Base-by-base conservation (phyloP, 257 asterid genomes). In the Nicotiana obtusifolia region DNA sequence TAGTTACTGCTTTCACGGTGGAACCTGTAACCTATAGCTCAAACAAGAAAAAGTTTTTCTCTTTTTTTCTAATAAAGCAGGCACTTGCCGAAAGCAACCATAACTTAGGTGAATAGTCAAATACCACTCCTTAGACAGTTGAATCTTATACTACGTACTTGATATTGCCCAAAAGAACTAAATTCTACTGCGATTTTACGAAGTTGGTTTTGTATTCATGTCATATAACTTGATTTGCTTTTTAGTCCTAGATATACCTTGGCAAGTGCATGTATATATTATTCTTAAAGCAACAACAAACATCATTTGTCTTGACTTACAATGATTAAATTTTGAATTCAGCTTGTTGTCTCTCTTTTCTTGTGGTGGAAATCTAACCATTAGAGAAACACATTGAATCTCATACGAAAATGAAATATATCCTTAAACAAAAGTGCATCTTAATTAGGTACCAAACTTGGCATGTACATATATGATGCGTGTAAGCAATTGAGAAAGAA, bases 301-400 rank as follows among this genome's bases (percentile, higher is more conserved):
- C 24, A 73, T 73, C 61, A 24, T 47, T 73, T 73, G 4, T 15
- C 79, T 73, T 73, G 61, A 73, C 79, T 73, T 73, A 73, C 61
- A 73, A 47, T 73, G 22, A 60, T 73, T 69, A 73, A 14, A 20
- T 10, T 71, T 73, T 73, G 61, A 73, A 41, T 69, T 41, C 77
- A 41, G 22, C 11, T 14, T 60, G 15, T 60, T 60, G 28, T 69
- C n/a, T n/a, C 57, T 11, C 57, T 20, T 35, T 4, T 31, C 7
- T 20, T 37, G 33, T 41, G 17, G 57, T n/a, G 3, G 78, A 41
- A 71, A 71, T 44, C 16, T 47, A 22, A 22, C 37, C 37, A 22
- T 47, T 47, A 69, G 35, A 41, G 35, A 69, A 19, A 44, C 24
- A 28, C 20, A 37, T 73, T 73, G 79, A 22, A 22, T 47, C 24